Evolutionary conservation across 148 eudicot genomes (phyloP), one percentile per base, ranked within the genome.

Genomic region (Pouteria glomerata): DNA sequence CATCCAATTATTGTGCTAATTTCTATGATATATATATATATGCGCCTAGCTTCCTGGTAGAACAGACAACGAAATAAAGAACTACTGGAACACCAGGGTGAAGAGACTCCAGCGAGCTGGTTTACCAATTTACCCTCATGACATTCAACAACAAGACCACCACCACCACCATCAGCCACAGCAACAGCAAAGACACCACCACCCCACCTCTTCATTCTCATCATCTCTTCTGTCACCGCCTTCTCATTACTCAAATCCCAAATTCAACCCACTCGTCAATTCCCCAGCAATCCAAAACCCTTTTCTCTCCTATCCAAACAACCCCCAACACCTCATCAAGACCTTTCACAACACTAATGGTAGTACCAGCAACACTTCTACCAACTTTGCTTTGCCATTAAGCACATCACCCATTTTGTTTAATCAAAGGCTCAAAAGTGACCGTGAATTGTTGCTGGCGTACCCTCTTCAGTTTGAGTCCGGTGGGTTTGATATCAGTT

Each of bases 11-110:
- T 4, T 10, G 44, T 39, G 5, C 10, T 0, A 10, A 39, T 39
- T 10, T 39, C 44, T n/a, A n/a, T n/a, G n/a, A n/a, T n/a, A n/a
- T 8, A 1, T 10, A 24, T 21, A 60, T 18, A 13, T 75, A 35
- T 34, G 15, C 41, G 1, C 48, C 33, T 45, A 93, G 98, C 86
- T 93, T 63, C 96, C 95, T 0, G 98, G 98, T 3, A 73, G 98
- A 77, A 93, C 98, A 19, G 98, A 93, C 74, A 93, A 93, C 51
- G 98, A 93, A 72, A 89, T 93, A 2, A 93, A 93, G 70, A 93
- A 93, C 48, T 93, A 93, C 67, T 93, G 98, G 98, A 91, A 93
- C 73, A 93, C 98, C 0, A 80, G 98, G 65, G 76, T 91, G 21
- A 93, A 93, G 74, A 79, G 98, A 31, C 85, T 96, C 27, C 81